Conservation (phyloP, 2,329 filamentous ascomycete species). For the Scedosporium dehoogii region DNA sequence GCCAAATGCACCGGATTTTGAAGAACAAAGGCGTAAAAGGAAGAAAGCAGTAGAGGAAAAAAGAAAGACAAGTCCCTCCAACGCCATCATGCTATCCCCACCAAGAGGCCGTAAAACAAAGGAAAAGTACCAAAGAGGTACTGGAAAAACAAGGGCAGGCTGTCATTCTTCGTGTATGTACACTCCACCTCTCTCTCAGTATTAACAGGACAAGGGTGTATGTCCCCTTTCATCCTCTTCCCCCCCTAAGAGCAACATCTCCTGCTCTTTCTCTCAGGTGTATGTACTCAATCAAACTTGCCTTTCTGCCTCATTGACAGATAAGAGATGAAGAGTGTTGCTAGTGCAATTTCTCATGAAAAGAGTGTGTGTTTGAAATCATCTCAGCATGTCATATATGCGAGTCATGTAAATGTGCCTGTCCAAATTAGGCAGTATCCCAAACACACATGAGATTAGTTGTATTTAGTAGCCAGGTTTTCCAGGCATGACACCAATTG, state of each 20-base stretch:
- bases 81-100: neutral
- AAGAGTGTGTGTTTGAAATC: no score
- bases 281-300: neutral
- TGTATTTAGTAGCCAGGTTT: constrained; percentile 38
- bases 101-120: neutral
- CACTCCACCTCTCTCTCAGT: neutral
- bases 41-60: neutral
- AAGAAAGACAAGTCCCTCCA: neutral
- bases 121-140: neutral
- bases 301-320: neutral
- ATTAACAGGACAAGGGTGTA: neutral
- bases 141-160: neutral
- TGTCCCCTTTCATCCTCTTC: neutral
- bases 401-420: neutral
- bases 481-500: constrained; percentile 46
- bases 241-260: neutral
- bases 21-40: neutral
- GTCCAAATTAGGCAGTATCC: no score
- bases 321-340: no score
- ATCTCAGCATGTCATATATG: neutral
- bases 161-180: neutral
- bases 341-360: no score
- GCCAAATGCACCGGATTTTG: neutral
- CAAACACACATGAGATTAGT: no score
- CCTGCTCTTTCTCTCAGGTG: neutral